Evolutionary conservation across 441 rosid species (phyloP).

Genomic region (California macrophylla): DNA sequence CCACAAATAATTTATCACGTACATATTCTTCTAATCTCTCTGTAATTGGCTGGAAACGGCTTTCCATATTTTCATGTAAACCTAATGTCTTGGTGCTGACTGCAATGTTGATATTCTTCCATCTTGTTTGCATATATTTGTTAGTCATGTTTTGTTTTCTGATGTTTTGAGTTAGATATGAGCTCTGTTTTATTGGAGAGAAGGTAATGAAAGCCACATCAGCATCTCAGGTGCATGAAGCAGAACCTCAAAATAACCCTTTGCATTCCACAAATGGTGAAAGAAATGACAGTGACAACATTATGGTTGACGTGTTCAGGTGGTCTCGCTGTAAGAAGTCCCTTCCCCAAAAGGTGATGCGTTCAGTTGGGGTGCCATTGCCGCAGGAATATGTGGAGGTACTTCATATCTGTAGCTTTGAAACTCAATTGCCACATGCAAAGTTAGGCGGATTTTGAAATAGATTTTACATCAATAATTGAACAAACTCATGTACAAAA

Average conservation of each 20-base stretch:
- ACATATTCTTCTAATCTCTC: not conserved
- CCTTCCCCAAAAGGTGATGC: slow-evolving; percentile 77
- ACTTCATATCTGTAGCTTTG: slow-evolving; percentile 7
- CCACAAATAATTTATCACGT: not conserved
- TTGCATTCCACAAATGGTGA: slow-evolving; percentile 56
- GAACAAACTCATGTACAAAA: no score
- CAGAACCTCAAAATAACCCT: slow-evolving; percentile 54
- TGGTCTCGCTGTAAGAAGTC: slow-evolving; percentile 93
- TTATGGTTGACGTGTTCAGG: slow-evolving; percentile 64
- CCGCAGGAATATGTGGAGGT: slow-evolving; percentile 83
- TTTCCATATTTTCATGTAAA: not conserved
- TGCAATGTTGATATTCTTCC: not conserved
- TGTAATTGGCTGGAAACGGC: not conserved
- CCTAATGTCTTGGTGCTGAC: not conserved
- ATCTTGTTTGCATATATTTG: not conserved
- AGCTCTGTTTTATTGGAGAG: slow-evolving; percentile 84
- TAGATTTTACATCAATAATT: not conserved
- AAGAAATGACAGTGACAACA: slow-evolving; percentile 47
- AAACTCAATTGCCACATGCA: not conserved
- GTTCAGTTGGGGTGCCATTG: slow-evolving; percentile 77
- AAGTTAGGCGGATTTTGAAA: not conserved
- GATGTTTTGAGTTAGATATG: slow-evolving; percentile 43
- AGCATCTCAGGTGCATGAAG: slow-evolving; percentile 42
- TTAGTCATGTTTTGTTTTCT: not conserved
- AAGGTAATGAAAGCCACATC: slow-evolving; percentile 54